A percentile compares a stretch with the other conserved stretches of the same genome.
These are phyloP conservation scores for Aspergillus phoenicis DNA, from an alignment of 2,329 filamentous ascomycete genomes.

Conservation along the genomic window DNA sequence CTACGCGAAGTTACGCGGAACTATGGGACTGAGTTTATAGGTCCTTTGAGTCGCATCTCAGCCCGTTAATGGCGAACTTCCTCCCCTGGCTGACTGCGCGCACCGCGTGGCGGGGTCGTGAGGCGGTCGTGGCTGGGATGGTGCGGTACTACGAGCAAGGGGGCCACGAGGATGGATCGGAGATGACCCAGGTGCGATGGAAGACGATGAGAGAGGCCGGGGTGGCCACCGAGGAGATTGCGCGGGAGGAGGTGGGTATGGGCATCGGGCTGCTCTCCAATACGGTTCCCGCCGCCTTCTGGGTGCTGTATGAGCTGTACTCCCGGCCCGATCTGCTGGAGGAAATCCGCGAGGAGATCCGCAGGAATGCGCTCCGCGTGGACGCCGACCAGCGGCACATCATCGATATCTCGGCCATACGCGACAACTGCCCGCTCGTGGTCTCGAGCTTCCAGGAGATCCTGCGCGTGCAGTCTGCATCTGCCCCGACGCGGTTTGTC, in stretches of 20 bases:
- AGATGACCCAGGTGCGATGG: constrained; percentile 24
- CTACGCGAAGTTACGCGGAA: not conserved
- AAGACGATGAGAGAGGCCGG: constrained; percentile 19
- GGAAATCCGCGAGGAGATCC: constrained; percentile 47
- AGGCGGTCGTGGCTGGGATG: constrained; percentile 40
- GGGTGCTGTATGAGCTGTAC: constrained; percentile 50
- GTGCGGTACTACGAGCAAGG: constrained; percentile 44
- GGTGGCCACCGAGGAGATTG: constrained; percentile 25
- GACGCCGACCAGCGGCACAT: constrained; percentile 18
- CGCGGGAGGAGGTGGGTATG: constrained; percentile 31
- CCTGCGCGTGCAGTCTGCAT: constrained; percentile 31
- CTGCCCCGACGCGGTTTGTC: constrained; percentile 35
- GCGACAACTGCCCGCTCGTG: constrained; percentile 38
- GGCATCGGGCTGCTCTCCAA: constrained; percentile 46
- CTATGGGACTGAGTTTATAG: constrained; percentile 17
- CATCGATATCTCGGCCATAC: constrained; percentile 39
- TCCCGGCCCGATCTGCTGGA: constrained; percentile 42
- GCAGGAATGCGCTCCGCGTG: constrained; percentile 27
- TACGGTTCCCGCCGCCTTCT: constrained; percentile 49
- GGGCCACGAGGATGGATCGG: constrained; percentile 40
- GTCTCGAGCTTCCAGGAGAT: constrained; percentile 44
- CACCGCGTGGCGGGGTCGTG: constrained; percentile 41
- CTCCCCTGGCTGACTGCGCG: constrained; percentile 42
- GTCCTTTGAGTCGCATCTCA: constrained; percentile 44
- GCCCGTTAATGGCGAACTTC: constrained; percentile 33